Evolutionary conservation across 306 rosid species (phyloP), one percentile per base, ranked within the genome.

Genomic region (Cicer arietinum): DNA sequence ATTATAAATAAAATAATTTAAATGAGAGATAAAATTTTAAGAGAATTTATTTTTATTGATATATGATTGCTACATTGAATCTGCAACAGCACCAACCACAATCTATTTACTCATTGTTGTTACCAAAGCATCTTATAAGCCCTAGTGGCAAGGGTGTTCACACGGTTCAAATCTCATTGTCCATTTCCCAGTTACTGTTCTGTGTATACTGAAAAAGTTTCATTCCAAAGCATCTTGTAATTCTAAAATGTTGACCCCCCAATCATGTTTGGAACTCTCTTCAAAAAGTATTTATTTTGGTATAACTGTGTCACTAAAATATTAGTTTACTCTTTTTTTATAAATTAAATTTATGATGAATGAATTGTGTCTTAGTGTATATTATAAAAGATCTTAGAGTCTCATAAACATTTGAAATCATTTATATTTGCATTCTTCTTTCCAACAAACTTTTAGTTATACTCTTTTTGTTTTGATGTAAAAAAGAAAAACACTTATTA

Each of bases 71-170:
- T 10, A 8, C 18, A 7, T 48, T 79, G 82, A 80, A 81, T 54
- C 66, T 68, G 80, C 77, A 84, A 64, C 78, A 85, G 78, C 37
- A 85, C 71, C 60, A 83, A 77, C 74, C 82, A 40, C 68, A 79
- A 71, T 58, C 3, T 81, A 71, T 80, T 70, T 70, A 78, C 64
- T 80, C 76, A 77, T 81, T 85, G 79, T 78, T 67, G 63, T 84
- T 80, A 71, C 82, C 94, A 54, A 85, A 54, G 87, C 87, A n/a
- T 83, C 87, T 83, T 71, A 77, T 75, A 73, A 84, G 37, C 73
- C 73, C 57, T 65, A 64, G 46, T 57, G 47, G 46, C 0, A 14
- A 6, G 14, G 41, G 30, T 2, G 1, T 52, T 25, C 25, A 12
- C 6, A 39, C 0, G 22, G 20, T 40, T 54, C 20, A 52, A 52